phyloP scores from a whole-genome alignment of 768 basidiomycete species.

The Collybiopsis confluens region DNA sequence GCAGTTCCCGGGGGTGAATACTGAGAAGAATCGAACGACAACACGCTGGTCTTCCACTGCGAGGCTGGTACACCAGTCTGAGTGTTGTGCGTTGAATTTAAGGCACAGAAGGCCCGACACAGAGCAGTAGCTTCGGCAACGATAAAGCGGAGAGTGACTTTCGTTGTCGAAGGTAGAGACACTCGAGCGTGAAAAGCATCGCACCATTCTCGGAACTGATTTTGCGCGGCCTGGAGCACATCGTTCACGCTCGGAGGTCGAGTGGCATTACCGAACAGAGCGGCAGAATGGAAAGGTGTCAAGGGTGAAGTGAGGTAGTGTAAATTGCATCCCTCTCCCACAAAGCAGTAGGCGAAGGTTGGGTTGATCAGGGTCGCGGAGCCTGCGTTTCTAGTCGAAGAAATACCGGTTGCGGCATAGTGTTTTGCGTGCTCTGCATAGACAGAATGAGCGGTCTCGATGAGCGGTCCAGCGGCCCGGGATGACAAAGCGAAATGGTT shows the following conservation, averaged over 20 bases:
- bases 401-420: conserved; percentile 31
- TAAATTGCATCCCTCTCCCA: conserved; percentile 24
- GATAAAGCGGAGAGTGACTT: conserved; percentile 17
- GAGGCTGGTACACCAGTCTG: conserved; percentile 16
- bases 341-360: conserved; percentile 27
- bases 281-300: conserved; percentile 27
- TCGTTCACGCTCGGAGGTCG: conserved; percentile 8
- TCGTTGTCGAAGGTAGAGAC: conserved; percentile 3
- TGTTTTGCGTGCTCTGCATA: conserved; percentile 2
- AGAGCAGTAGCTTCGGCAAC: conserved; percentile 26
- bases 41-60: conserved; percentile 21
- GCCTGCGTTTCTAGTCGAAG: conserved; percentile 13
- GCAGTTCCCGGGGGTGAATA: conserved; percentile 16
- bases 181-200: conserved; percentile 16
- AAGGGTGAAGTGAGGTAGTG: conserved; percentile 32
- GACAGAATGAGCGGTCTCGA: neutral
- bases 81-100: conserved; percentile 5
- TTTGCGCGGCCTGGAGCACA: conserved; percentile 17
- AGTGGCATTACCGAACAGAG: conserved; percentile 16
- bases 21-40: conserved; percentile 24
- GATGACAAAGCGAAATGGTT: neutral
- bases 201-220: conserved; percentile 27
- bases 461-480: conserved; percentile 16
- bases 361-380: conserved; percentile 28
- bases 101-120: conserved; percentile 19